phyloP scores from a whole-genome alignment of 345 rosid genomes.

The Erodium maritimum region DNA sequence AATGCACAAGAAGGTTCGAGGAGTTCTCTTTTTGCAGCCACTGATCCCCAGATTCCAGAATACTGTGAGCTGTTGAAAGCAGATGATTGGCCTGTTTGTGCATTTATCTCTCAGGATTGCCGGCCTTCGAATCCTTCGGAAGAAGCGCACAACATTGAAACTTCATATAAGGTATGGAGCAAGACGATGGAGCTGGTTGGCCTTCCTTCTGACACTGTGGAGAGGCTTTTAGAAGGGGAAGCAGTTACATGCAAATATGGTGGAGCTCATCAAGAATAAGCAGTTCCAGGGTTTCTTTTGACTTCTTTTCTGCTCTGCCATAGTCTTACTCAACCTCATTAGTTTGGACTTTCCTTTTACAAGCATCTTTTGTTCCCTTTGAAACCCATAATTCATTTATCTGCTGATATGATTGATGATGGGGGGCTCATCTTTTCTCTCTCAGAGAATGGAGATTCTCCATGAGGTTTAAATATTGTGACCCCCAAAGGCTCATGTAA shows the following conservation, averaged over 20 bases:
- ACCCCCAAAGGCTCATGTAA: too few species aligned
- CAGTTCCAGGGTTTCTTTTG: conserved; percentile 1
- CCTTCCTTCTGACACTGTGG: conserved; percentile 69
- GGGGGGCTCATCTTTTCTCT: too few species aligned
- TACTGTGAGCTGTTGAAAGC: conserved; percentile 68
- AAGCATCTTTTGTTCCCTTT: too few species aligned
- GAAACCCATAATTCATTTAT: too few species aligned
- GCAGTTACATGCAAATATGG: conserved; percentile 44
- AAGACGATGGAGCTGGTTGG: conserved; percentile 80
- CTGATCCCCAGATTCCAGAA: conserved; percentile 89
- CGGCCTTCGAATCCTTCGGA: conserved; percentile 84
- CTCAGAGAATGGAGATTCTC: too few species aligned
- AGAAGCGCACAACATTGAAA: conserved; percentile 73
- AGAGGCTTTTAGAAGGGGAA: conserved; percentile 64
- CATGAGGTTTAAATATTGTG: too few species aligned
- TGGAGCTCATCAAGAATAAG: conserved; percentile 19
- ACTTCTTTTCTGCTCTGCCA: too few species aligned
- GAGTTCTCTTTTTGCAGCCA: conserved; percentile 83
- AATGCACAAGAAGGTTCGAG: conserved; percentile 88
- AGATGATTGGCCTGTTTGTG: conserved; percentile 87
- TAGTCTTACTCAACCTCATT: too few species aligned
- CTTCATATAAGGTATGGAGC: conserved; percentile 66
- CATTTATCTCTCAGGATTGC: conserved; percentile 90
- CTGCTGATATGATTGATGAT: too few species aligned
- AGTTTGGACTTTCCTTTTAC: too few species aligned